phyloP scores from a whole-genome alignment of 148 eudicot species.

The Hydrangea macrophylla region DNA sequence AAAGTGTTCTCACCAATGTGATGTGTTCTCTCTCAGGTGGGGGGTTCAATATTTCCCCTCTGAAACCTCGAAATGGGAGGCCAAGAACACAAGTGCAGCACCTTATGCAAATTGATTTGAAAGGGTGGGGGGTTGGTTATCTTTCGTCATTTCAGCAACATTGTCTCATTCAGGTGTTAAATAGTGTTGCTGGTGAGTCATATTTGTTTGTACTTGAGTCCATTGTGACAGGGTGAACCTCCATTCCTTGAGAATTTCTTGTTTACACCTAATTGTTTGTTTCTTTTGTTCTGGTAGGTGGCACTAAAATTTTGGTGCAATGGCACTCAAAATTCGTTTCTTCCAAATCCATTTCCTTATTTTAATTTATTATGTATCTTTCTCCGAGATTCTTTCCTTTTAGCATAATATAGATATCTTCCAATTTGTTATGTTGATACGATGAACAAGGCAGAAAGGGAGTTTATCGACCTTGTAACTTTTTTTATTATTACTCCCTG shows the following conservation, averaged over 20 bases:
- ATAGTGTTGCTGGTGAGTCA: conserved; percentile 83
- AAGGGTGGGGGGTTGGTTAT: conserved; percentile 98
- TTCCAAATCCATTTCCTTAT: not conserved
- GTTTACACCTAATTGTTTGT: not conserved
- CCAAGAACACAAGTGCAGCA: conserved; percentile 95
- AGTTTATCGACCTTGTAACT: not conserved
- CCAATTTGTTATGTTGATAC: not conserved
- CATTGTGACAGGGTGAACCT: not conserved
- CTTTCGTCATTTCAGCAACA: conserved; percentile 89
- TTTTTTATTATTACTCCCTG: not conserved
- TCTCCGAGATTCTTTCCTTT: not conserved
- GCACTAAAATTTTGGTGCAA: not conserved
- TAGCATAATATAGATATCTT: conserved; percentile 1
- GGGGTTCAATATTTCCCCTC: conserved; percentile 88
- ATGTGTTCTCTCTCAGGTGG: conserved; percentile 62
- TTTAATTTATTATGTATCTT: not conserved
- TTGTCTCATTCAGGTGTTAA: conserved; percentile 95
- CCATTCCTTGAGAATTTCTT: not conserved
- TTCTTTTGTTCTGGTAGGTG: not conserved
- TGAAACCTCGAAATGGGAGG: conserved; percentile 86
- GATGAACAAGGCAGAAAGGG: not conserved
- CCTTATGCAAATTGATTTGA: conserved; percentile 97
- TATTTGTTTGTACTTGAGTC: not conserved
- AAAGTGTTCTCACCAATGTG: not conserved
- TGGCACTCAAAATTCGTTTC: not conserved